Percentiles rank a stretch among this genome's conserved stretches.
phyloP scores from a whole-genome alignment of 148 eudicot genomes.

The Nepenthes mirabilis region DNA sequence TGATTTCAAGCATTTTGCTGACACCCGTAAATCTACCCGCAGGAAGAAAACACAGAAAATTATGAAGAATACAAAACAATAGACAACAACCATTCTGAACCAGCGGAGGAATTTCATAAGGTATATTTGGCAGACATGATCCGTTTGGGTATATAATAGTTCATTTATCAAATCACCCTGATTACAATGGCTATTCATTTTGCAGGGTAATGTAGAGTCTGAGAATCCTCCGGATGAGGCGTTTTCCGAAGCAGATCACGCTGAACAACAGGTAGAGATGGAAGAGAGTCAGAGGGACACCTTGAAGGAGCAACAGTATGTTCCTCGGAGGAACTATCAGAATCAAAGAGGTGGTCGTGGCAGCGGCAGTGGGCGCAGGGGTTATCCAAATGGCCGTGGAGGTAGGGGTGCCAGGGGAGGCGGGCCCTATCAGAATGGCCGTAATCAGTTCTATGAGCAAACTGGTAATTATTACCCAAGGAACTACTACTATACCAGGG shows the following conservation, averaged over 20 bases:
- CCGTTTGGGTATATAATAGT: not conserved
- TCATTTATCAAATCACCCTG: not conserved
- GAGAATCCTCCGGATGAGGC: not conserved
- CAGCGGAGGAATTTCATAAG: not conserved
- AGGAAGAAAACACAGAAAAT: not conserved
- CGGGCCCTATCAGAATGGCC: constrained; percentile 62
- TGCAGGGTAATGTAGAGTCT: not conserved
- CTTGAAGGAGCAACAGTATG: constrained; percentile 30
- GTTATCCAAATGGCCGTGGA: constrained; percentile 68
- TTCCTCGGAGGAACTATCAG: constrained; percentile 25
- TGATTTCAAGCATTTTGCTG: no score
- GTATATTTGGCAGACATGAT: not conserved
- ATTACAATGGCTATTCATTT: not conserved
- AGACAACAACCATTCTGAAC: not conserved
- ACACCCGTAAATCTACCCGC: not conserved
- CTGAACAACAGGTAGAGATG: constrained; percentile 14
- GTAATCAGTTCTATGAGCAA: constrained; percentile 51
- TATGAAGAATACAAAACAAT: not conserved
- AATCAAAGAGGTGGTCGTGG: constrained; percentile 53
- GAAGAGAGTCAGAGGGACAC: constrained; percentile 19
- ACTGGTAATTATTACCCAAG: constrained; percentile 41
- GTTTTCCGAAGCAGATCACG: constrained; percentile 18
- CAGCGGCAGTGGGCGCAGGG: constrained; percentile 41
- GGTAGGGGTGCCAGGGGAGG: constrained; percentile 62
- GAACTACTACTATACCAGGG: constrained; percentile 25